Evolutionary conservation across 768 basidiomycete species (phyloP).

Genomic region (Amyloporia xantha): DNA sequence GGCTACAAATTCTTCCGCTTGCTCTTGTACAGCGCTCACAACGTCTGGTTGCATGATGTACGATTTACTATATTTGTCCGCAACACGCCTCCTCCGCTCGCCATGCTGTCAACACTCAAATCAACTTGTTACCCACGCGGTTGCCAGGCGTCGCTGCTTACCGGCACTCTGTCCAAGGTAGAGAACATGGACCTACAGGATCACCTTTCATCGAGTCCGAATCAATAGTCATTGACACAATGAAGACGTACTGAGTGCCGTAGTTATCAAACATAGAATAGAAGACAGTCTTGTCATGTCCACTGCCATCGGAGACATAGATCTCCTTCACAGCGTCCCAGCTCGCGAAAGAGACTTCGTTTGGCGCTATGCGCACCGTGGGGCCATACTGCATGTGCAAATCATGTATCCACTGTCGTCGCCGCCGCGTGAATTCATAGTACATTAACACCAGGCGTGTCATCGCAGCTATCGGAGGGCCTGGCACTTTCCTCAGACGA

Average conservation of each 20-base stretch:
- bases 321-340: slow-evolving; percentile 19
- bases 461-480: slow-evolving; percentile 10
- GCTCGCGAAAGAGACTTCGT: slow-evolving; percentile 18
- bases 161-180: slow-evolving; percentile 7
- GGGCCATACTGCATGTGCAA: slow-evolving; percentile 16
- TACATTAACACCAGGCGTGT: slow-evolving; percentile 15
- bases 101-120: no score
- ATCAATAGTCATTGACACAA: not conserved
- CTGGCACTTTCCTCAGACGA: slow-evolving; percentile 10
- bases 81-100: slow-evolving; percentile 12
- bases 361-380: slow-evolving; percentile 14
- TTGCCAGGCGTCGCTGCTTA: not conserved
- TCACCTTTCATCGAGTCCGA: not conserved
- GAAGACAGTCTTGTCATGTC: slow-evolving; percentile 16
- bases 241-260: slow-evolving; percentile 8
- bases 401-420: slow-evolving; percentile 13
- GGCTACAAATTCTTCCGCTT: slow-evolving; percentile 9
- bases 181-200: slow-evolving; percentile 17
- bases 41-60: slow-evolving; percentile 14
- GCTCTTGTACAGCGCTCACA: slow-evolving; percentile 11
- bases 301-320: slow-evolving; percentile 18
- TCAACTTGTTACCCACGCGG: no score
- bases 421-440: slow-evolving; percentile 12
- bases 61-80: slow-evolving; percentile 15
- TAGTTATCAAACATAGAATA: slow-evolving; percentile 13